phyloP scores from a whole-genome alignment of 306 rosid genomes.

The Senna tora region DNA sequence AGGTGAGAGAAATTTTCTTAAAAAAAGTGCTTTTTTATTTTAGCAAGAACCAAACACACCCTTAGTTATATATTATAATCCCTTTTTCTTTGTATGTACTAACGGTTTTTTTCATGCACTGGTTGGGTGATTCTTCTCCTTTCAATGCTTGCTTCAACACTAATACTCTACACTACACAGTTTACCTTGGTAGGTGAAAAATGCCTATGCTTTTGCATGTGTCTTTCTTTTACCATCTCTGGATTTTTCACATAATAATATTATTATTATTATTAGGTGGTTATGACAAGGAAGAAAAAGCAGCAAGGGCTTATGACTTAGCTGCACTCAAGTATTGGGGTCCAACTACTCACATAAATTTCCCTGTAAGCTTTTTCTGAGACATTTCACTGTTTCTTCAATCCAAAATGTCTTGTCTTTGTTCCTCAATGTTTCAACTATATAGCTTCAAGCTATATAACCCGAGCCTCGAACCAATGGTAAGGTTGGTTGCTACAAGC shows the following conservation, averaged over 20 bases:
- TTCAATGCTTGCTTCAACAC: slow-evolving; percentile 49
- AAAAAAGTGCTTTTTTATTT: not conserved
- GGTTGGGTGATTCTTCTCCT: slow-evolving; percentile 51
- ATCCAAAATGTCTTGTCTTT: slow-evolving; percentile 27
- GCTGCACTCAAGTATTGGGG: slow-evolving; percentile 99
- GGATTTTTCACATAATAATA: no score
- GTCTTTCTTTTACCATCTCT: slow-evolving; percentile 38
- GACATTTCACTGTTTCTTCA: slow-evolving; percentile 29
- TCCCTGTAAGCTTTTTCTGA: slow-evolving; percentile 68
- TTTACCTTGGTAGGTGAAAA: slow-evolving; percentile 88
- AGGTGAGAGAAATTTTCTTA: slow-evolving; percentile 68
- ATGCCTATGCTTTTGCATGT: slow-evolving; percentile 33
- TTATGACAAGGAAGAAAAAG: slow-evolving; percentile 97
- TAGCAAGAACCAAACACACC: slow-evolving; percentile 33
- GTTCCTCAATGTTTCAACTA: not conserved
- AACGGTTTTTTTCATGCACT: slow-evolving; percentile 54
- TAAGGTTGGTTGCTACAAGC: no score
- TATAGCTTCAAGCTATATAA: no score
- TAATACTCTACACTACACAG: no score
- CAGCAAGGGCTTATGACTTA: slow-evolving; percentile 96
- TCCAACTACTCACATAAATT: slow-evolving; percentile 94
- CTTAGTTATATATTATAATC: slow-evolving; percentile 1
- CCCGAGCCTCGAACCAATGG: no score
- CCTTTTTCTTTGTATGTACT: slow-evolving; percentile 33
- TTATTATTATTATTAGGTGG: slow-evolving; percentile 79